phyloP scores from a whole-genome alignment of 768 basidiomycete genomes.

The Phylloporus rhodoxanthus region DNA sequence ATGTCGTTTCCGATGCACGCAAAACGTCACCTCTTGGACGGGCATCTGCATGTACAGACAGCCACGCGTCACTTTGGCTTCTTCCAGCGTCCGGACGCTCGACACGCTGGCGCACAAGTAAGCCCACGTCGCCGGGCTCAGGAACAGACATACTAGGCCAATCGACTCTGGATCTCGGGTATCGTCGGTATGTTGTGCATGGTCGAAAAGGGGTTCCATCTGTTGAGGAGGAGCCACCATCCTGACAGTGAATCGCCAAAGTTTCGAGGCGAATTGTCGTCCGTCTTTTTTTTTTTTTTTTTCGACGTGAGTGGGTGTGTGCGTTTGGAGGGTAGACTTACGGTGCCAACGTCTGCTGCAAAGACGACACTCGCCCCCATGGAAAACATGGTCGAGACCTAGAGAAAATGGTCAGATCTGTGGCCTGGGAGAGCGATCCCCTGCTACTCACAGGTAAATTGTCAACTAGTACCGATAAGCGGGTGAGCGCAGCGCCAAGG shows the following conservation, averaged over 20 bases:
- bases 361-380: constrained; percentile 89
- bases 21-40: constrained; percentile 70
- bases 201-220: constrained; percentile 87
- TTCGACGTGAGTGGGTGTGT: neutral
- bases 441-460: constrained; percentile 68
- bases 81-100: constrained; percentile 89
- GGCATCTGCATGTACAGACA: constrained; percentile 94
- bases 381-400: constrained; percentile 88
- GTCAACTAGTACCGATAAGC: constrained; percentile 50
- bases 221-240: constrained; percentile 90
- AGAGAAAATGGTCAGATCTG: constrained; percentile 3
- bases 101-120: constrained; percentile 62
- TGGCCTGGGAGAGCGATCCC: neutral
- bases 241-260: constrained; percentile 95
- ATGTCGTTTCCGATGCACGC: neutral
- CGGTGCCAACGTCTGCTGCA: constrained; percentile 89
- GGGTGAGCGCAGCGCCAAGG: constrained; percentile 7
- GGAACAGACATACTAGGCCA: constrained; percentile 77
- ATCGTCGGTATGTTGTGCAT: constrained; percentile 76
- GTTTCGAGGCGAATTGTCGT: constrained; percentile 91
- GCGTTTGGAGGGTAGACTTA: constrained; percentile 33
- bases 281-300: constrained; percentile 47
- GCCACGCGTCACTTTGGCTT: constrained; percentile 84
- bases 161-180: constrained; percentile 87
- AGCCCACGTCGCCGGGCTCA: neutral